A percentile compares a stretch with the other conserved stretches of the same genome.
Evolutionary conservation across 768 basidiomycete species (phyloP).

Genomic region (Termitomyces sp.): DNA sequence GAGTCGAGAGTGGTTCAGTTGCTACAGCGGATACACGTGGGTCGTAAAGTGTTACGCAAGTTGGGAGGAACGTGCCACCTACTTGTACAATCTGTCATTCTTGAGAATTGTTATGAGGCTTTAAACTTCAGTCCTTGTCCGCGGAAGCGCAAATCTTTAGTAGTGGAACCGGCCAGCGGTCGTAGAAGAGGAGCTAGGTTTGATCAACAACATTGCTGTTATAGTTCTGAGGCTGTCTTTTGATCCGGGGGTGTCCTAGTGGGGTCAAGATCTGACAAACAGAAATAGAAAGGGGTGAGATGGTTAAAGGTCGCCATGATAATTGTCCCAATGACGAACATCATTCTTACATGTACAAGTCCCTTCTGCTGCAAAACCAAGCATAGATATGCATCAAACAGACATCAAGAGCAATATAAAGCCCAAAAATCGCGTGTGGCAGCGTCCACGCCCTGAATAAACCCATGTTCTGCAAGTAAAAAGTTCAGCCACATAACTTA

Average conservation of each 20-base stretch:
- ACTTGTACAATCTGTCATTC: not conserved
- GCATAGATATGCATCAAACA: not conserved
- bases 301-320: not conserved
- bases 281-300: too few species aligned
- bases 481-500: not conserved
- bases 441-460: conserved; percentile 45
- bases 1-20: not conserved
- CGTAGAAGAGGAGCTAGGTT: not conserved
- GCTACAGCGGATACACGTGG: not conserved
- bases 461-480: conserved; percentile 46
- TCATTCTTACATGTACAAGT: too few species aligned
- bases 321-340: not conserved
- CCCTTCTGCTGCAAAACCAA: not conserved
- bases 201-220: not conserved
- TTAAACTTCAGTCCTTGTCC: not conserved
- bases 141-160: not conserved
- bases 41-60: conserved; percentile 2
- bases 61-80: not conserved
- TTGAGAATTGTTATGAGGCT: not conserved
- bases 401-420: conserved; percentile 20
- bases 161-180: conserved; percentile 3
- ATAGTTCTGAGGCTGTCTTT: not conserved
- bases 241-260: not conserved
- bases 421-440: conserved; percentile 32
- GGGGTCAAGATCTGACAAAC: not conserved